Base-by-base conservation (phyloP, 192 early-diverging fungal genomes). In the Backusella luteola region DNA sequence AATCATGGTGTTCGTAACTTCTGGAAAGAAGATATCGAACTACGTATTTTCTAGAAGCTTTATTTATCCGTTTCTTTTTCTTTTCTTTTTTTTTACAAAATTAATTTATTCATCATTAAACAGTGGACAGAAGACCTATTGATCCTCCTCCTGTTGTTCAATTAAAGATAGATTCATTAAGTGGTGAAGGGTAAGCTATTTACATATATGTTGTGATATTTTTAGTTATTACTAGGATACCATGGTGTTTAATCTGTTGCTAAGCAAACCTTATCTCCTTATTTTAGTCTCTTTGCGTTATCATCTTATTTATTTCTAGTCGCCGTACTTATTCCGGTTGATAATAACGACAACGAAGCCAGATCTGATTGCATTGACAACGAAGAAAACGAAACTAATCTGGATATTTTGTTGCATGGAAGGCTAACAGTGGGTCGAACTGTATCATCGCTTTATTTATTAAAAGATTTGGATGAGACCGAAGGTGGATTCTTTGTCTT, bases 401-500 rank as follows among this genome's bases (percentile, higher is more conserved):
- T 95, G 23, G 91, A 95, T 77, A 86, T 95, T 74, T 92, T 96
- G 75, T 91, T 90, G 70, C 93, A 96, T 71, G 93, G 94, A 11
- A 66, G 26, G 39, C 21, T 73, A 19, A 96, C 94, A 42, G 94
- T 94, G 0, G 96, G 96, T 3, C 94, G 93, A n/a, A 93, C 93
- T 12, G 95, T 97, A 23, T 95, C 94, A 0, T 96, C 95, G 19
- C 84, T 96, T 56, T 94, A 94, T 69, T 90, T 93, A 15, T 82
- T 96, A 36, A 94, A 93, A 73, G 95, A 96, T 69, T 83, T 93
- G 36, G 93, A 95, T 71, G 87, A 90, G 70, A 85, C 82, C n/a
- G 93, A 94, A 66, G 93, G 94, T 19, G 95, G 92, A 0, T 97
- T 96, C 77, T 97, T 97, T 86, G 95, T 97, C n/a, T 97, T 97